A percentile compares a stretch with the other conserved stretches of the same genome.
phyloP scores from a whole-genome alignment of 2,329 filamentous ascomycete species.

The Rhexocercosporidium sp. region DNA sequence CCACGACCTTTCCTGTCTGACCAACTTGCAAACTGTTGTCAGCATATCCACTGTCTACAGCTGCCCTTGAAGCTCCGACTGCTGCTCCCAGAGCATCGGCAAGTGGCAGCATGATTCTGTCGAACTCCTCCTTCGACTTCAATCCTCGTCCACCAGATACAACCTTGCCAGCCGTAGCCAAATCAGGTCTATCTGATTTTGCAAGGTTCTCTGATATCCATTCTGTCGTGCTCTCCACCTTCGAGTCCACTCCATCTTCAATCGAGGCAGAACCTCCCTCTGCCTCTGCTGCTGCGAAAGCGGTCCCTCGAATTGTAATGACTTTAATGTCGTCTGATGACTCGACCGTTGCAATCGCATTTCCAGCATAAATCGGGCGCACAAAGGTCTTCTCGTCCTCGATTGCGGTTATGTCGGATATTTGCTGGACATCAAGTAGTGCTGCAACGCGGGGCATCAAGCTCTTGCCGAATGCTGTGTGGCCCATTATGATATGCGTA shows the following conservation, averaged over 20 bases:
- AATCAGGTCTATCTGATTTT: conserved; percentile 91
- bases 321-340: conserved; percentile 85
- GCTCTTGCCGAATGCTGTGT: conserved; percentile 97
- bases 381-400: conserved; percentile 94
- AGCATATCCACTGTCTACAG: conserved; percentile 95
- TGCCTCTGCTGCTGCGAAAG: conserved; percentile 77
- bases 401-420: conserved; percentile 88
- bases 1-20: conserved; percentile 98
- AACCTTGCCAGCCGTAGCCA: conserved; percentile 85
- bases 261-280: conserved; percentile 77
- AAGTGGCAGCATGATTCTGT: conserved; percentile 87
- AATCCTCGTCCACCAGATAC: conserved; percentile 93
- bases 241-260: conserved; percentile 84
- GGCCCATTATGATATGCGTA: conserved; percentile 87
- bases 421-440: conserved; percentile 87
- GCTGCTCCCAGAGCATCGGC: conserved; percentile 94
- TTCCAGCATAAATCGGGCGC: conserved; percentile 95
- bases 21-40: conserved; percentile 98
- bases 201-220: conserved; percentile 95
- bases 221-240: conserved; percentile 73
- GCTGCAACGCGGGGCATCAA: conserved; percentile 90
- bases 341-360: conserved; percentile 95
- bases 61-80: conserved; percentile 91
- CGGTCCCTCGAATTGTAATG: conserved; percentile 90
- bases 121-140: conserved; percentile 98